Base-by-base conservation (phyloP, 2,329 filamentous ascomycete genomes). In the Leptoxyphium fumago region DNA sequence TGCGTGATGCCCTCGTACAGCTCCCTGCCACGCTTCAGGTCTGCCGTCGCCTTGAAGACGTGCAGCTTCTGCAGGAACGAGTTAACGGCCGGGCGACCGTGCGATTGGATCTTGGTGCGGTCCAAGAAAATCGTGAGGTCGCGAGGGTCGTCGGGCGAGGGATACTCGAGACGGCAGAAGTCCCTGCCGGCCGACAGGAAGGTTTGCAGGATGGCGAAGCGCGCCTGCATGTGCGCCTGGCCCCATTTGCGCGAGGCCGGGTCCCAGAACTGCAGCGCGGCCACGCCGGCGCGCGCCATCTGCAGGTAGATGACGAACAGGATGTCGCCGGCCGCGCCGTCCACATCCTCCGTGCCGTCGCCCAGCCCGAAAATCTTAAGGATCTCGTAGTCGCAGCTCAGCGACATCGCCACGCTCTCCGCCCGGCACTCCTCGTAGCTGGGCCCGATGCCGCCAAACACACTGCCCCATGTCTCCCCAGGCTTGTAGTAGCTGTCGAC, bases 341-440 rank as follows among this genome's bases (percentile, higher is more conserved):
- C 68, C 52, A 94, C 80, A 55, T 94, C 74, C 42, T 72, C 65
- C 14, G 67, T 74, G 15, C 87, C 87, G 53, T 93, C 75, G 26
- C 87, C 88, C 48, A 89, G 91, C 21, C 88, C 88, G 54, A 96
- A 96, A 58, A 95, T 89, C 61, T 87, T 75, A 15, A 96, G 73
- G 41, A 93, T 85, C 10, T 78, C 73, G 59, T 94, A 94, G 56
- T 95, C 88, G 64, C 88, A 94, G 57, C 80, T 78, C 4, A 96
- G 71, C 38, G 79, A 80, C 87, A 95, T 94, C 42, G 88, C 89
- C 10, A 95, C 88, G 55, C 87, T 83, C 62, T 96, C 89, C 4
- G 89, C 89, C 44, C 89, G 80, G 62, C 89, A 96, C 64, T 96
- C 89, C 64, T 96, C 89, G 57, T 94, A 95, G 13, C 81, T 84